phyloP scores from a whole-genome alignment of 2,329 filamentous ascomycete genomes.

The Cladophialophora exuberans region DNA sequence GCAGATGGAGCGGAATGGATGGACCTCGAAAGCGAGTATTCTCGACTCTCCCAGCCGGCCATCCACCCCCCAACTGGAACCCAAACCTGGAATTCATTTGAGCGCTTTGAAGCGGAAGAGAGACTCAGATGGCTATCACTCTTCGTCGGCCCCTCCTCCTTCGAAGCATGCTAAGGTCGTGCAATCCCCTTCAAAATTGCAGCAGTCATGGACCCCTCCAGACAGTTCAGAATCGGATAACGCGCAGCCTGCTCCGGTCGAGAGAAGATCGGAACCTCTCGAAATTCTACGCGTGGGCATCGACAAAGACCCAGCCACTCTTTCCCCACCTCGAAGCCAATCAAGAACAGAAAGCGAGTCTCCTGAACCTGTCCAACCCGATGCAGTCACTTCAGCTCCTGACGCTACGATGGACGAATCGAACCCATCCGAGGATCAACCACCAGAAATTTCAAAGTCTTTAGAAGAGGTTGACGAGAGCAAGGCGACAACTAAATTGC shows the following conservation, averaged over 20 bases:
- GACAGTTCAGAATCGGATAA: slow-evolving; percentile 24
- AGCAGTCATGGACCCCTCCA: slow-evolving; percentile 34
- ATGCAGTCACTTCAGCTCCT: background rate
- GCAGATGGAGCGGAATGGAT: slow-evolving; percentile 74
- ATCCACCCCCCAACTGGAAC: slow-evolving; percentile 18
- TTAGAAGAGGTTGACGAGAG: slow-evolving; percentile 9
- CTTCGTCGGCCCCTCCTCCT: slow-evolving; percentile 15
- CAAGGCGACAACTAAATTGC: slow-evolving; percentile 21
- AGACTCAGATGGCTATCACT: slow-evolving; percentile 18
- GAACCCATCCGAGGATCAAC: background rate
- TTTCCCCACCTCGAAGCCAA: slow-evolving; percentile 32
- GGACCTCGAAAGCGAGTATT: slow-evolving; percentile 57
- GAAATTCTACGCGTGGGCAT: background rate
- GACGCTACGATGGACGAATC: background rate
- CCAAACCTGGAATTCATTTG: background rate
- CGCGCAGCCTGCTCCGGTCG: background rate
- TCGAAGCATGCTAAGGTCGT: slow-evolving; percentile 21
- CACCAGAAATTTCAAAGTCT: slow-evolving; percentile 2
- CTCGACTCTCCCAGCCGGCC: slow-evolving; percentile 20
- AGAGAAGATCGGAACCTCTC: slow-evolving; percentile 3
- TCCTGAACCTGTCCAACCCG: background rate
- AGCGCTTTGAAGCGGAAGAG: slow-evolving; percentile 30
- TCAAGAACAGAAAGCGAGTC: background rate
- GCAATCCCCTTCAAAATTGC: slow-evolving; percentile 35
- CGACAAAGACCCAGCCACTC: slow-evolving; percentile 7